These are phyloP conservation scores for Raddia guianensis DNA, from an alignment of 176 grass and related monocot genomes.

Conservation along the genomic window DNA sequence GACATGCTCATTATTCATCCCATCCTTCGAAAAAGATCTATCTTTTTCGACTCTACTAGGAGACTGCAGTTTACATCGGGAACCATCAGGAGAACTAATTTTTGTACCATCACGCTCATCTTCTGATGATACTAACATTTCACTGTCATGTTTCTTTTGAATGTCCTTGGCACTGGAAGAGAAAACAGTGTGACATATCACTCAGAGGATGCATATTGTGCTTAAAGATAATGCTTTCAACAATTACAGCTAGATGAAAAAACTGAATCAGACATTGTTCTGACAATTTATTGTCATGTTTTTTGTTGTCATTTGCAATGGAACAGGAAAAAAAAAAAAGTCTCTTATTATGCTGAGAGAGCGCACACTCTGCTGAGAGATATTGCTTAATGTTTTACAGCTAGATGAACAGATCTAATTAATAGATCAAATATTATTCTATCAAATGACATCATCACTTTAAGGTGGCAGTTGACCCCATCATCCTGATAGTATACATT, in stretches of 20 bases:
- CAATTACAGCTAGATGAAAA: not conserved
- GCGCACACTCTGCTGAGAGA: slow-evolving; percentile 1
- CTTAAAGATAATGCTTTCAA: not conserved
- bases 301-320: slow-evolving; percentile 52
- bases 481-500: not conserved
- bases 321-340: slow-evolving; percentile 17
- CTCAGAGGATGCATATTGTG: slow-evolving; percentile 9
- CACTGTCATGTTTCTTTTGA: slow-evolving; percentile 32
- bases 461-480: slow-evolving; percentile 25
- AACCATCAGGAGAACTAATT: slow-evolving; percentile 30
- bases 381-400: not conserved
- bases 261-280: not conserved
- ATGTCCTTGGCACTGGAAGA: slow-evolving; percentile 51
- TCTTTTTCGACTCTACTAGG: slow-evolving; percentile 29
- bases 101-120: slow-evolving; percentile 46
- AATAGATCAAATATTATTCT: not conserved
- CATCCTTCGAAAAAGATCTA: slow-evolving; percentile 17
- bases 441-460: not conserved
- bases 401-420: not conserved
- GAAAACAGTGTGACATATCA: slow-evolving; percentile 31
- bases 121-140: slow-evolving; percentile 50
- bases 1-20: slow-evolving; percentile 17
- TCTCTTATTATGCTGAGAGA: slow-evolving; percentile 25
- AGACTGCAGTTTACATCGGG: slow-evolving; percentile 6
- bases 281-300: slow-evolving; percentile 24